phyloP scores from a whole-genome alignment of 2,329 filamentous ascomycete species.

The Epicoccum nigrum region DNA sequence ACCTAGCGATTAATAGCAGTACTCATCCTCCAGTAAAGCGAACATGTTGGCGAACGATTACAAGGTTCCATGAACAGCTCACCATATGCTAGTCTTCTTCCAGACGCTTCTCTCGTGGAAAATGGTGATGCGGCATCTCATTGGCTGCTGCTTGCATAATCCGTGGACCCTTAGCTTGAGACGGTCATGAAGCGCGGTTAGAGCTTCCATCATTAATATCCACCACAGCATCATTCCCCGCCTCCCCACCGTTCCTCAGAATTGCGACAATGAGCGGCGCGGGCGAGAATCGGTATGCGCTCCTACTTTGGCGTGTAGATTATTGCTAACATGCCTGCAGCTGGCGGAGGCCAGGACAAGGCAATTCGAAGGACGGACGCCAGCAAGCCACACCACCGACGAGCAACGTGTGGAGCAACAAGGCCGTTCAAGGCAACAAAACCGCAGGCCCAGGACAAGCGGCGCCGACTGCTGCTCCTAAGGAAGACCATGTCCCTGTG shows the following conservation, averaged over 20 bases:
- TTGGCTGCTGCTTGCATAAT: slow-evolving; percentile 24
- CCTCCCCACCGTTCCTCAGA: slow-evolving; percentile 31
- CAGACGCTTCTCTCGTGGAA: neutral
- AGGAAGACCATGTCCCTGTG: slow-evolving; percentile 41
- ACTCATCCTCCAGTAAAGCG: slow-evolving; percentile 13
- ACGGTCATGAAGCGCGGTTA: slow-evolving; percentile 31
- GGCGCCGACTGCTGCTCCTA: slow-evolving; percentile 23
- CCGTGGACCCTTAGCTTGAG: slow-evolving; percentile 24
- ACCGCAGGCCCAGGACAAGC: slow-evolving; percentile 25
- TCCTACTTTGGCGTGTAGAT: neutral
- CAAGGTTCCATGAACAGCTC: slow-evolving; percentile 1
- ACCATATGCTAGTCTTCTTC: neutral
- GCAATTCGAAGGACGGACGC: slow-evolving; percentile 42
- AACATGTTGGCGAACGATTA: slow-evolving; percentile 13
- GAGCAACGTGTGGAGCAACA: slow-evolving; percentile 45
- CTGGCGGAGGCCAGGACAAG: slow-evolving; percentile 46
- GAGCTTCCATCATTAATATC: slow-evolving; percentile 37
- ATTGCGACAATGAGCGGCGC: slow-evolving; percentile 46
- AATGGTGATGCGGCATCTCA: slow-evolving; percentile 19
- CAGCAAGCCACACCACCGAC: slow-evolving; percentile 41
- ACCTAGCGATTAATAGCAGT: slow-evolving; percentile 14
- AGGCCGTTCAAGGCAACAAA: slow-evolving; percentile 37
- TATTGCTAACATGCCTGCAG: slow-evolving; percentile 30
- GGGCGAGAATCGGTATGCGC: slow-evolving; percentile 46
- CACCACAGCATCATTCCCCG: slow-evolving; percentile 35